A percentile compares a stretch with the other conserved stretches of the same genome.
Evolutionary conservation across 148 eudicot genomes (phyloP).

Genomic region (Chenopodium album): DNA sequence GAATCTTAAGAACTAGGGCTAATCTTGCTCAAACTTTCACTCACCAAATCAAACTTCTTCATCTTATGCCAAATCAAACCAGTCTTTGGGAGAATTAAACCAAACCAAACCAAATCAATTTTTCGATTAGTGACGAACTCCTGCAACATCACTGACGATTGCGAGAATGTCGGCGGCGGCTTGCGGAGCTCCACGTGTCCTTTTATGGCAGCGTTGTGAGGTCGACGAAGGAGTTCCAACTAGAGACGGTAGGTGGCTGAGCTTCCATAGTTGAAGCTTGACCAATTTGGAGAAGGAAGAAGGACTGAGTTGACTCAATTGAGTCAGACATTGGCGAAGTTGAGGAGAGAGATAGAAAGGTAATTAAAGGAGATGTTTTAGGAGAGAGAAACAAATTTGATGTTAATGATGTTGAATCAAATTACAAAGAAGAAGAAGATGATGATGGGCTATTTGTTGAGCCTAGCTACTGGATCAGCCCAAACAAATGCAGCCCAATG

Average conservation of each 20-base stretch:
- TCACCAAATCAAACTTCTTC: constrained; percentile 56
- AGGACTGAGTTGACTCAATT: constrained; percentile 42
- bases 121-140: constrained; percentile 45
- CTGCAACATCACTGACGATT: constrained; percentile 54
- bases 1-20: too few species aligned
- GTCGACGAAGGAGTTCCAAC: constrained; percentile 77
- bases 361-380: constrained; percentile 19
- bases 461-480: too few species aligned
- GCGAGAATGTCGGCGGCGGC: constrained; percentile 61
- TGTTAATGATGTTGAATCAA: too few species aligned
- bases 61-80: constrained; percentile 74
- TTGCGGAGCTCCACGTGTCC: constrained; percentile 63
- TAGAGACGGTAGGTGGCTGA: constrained; percentile 65
- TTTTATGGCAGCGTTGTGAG: constrained; percentile 47
- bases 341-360: constrained; percentile 44
- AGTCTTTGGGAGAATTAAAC: constrained; percentile 30
- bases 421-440: too few species aligned
- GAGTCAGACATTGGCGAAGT: constrained; percentile 45
- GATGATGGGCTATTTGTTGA: too few species aligned
- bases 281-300: constrained; percentile 53
- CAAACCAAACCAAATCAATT: too few species aligned
- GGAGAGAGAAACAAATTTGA: constrained; percentile 30
- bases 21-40: neutral
- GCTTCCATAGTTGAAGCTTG: constrained; percentile 81
- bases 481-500: too few species aligned